phyloP scores from a whole-genome alignment of 257 asterid species.

The Lycium barbarum region DNA sequence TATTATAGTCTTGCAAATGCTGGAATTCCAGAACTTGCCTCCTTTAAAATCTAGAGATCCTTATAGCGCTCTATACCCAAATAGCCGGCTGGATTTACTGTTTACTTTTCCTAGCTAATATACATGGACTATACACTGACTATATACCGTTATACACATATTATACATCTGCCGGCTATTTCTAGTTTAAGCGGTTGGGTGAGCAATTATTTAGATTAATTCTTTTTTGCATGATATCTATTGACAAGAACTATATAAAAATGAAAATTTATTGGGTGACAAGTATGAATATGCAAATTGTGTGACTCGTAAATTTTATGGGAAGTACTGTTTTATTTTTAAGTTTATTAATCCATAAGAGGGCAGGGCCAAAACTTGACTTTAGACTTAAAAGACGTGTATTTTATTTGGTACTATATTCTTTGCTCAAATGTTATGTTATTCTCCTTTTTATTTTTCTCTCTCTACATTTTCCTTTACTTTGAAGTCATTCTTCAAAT shows the following conservation, averaged over 20 bases:
- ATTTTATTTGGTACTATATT: conserved; percentile 1
- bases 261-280: background rate
- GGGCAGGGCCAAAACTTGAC: too few relatives aligned
- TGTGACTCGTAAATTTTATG: background rate
- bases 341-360: too few relatives aligned
- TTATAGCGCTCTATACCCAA: too few relatives aligned
- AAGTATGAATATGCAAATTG: background rate
- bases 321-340: background rate
- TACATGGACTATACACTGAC: too few relatives aligned
- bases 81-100: too few relatives aligned
- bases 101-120: too few relatives aligned
- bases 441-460: background rate
- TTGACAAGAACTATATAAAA: background rate
- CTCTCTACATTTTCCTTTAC: background rate
- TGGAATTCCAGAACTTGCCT: background rate
- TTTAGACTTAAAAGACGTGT: background rate
- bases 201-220: too few relatives aligned
- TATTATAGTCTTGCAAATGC: background rate
- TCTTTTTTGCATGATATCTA: too few relatives aligned
- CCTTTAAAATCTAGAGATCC: background rate
- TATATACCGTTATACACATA: too few relatives aligned
- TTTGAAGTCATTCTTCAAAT: background rate
- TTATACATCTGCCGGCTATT: too few relatives aligned
- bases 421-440: background rate
- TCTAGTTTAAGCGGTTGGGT: too few relatives aligned